These are phyloP conservation scores for Curvularia eragrostidis DNA, from an alignment of 2,329 filamentous ascomycete species.

Conservation along the genomic window DNA sequence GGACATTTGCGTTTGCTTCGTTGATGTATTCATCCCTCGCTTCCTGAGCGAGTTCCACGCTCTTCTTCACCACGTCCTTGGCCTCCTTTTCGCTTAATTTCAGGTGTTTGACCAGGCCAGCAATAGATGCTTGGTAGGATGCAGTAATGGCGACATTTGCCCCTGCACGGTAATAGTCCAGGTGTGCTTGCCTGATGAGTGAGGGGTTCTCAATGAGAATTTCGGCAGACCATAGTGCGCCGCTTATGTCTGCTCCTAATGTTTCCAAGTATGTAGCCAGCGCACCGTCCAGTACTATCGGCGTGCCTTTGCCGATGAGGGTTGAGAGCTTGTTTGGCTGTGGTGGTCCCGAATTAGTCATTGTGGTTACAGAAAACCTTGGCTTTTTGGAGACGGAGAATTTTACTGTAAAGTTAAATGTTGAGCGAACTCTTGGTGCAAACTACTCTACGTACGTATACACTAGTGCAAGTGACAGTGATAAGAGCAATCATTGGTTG, in stretches of 20 bases:
- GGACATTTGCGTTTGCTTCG: slow-evolving; percentile 7
- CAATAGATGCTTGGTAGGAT: slow-evolving; percentile 56
- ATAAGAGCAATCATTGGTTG: neutral
- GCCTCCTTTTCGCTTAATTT: slow-evolving; percentile 42
- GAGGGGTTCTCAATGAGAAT: slow-evolving; percentile 50
- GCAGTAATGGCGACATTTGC: slow-evolving; percentile 58
- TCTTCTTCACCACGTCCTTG: slow-evolving; percentile 48
- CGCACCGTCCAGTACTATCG: slow-evolving; percentile 55
- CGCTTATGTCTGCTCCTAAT: slow-evolving; percentile 53
- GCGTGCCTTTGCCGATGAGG: slow-evolving; percentile 29
- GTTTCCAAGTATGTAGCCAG: slow-evolving; percentile 57
- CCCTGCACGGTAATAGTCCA: slow-evolving; percentile 54
- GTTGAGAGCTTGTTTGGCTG: slow-evolving; percentile 7
- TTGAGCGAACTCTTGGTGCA: neutral
- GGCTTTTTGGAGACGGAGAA: neutral
- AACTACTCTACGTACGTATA: too few relatives aligned
- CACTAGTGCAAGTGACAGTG: neutral
- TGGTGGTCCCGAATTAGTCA: slow-evolving; percentile 1
- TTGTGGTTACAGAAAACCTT: neutral
- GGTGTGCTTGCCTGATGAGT: slow-evolving; percentile 53
- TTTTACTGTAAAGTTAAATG: neutral
- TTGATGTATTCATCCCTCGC: slow-evolving; percentile 46
- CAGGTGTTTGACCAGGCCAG: slow-evolving; percentile 51
- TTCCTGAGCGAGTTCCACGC: slow-evolving; percentile 51
- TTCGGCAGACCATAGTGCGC: slow-evolving; percentile 56